Evolutionary conservation across 1,139 yeast species (phyloP).

Genomic region (Candida sp.): DNA sequence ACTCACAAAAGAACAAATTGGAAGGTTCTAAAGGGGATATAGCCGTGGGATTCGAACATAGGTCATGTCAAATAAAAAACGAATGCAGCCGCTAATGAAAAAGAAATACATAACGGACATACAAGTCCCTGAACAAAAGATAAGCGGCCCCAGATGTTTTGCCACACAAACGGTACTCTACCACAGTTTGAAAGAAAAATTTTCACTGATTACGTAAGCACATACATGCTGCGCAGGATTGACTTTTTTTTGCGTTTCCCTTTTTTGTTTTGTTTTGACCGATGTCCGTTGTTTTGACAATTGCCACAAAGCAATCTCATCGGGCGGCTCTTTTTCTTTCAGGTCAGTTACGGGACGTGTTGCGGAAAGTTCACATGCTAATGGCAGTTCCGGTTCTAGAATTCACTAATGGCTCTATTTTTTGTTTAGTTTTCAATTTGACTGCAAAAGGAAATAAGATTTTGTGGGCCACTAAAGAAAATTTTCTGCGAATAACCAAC

Average conservation of each 20-base stretch:
- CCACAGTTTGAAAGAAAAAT: too few species aligned
- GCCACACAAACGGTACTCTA: background rate
- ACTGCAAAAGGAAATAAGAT: conserved; percentile 1
- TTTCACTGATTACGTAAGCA: background rate
- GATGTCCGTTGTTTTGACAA: background rate
- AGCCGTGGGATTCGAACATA: background rate
- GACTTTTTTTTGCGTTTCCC: background rate
- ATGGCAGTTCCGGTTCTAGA: background rate
- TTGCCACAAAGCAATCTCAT: too few species aligned
- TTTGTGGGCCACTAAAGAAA: background rate
- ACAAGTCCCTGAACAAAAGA: background rate
- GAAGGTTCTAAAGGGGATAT: background rate
- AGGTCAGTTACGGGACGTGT: background rate
- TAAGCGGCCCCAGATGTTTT: background rate
- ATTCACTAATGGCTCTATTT: background rate
- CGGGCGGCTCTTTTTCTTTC: too few species aligned
- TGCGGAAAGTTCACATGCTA: background rate
- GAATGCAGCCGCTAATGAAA: background rate
- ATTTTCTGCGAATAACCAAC: background rate
- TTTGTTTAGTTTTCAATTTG: background rate
- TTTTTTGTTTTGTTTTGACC: background rate
- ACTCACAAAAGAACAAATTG: background rate
- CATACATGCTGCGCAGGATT: background rate
- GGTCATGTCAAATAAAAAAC: background rate
- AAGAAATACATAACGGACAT: background rate